phyloP scores from a whole-genome alignment of 1,284 basidiomycete genomes.

The Pseudozyma hubeiensis region DNA sequence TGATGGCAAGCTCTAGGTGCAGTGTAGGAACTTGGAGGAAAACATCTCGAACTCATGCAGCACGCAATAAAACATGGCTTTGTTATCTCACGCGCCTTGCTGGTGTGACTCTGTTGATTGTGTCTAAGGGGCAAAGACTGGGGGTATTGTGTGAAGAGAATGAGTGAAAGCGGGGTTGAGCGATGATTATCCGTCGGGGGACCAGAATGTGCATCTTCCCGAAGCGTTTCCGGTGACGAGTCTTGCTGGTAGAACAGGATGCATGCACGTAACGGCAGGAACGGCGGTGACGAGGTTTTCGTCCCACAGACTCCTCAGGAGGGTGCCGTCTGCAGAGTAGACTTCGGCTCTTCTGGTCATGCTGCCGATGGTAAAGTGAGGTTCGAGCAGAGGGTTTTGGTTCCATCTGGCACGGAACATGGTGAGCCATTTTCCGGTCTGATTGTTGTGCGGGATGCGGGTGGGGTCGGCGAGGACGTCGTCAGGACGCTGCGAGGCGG shows the following conservation, averaged over 20 bases:
- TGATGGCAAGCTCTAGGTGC: conserved; percentile 57
- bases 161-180: background rate
- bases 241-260: conserved; percentile 51
- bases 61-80: too few species aligned
- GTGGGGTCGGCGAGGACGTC: conserved; percentile 45
- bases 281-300: conserved; percentile 64
- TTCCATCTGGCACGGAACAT: conserved; percentile 64
- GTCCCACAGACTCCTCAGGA: conserved; percentile 60
- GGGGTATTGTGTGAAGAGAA: conserved; percentile 2
- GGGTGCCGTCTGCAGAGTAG: conserved; percentile 53
- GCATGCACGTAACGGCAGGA: conserved; percentile 63
- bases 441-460: conserved; percentile 64
- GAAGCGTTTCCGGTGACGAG: conserved; percentile 62
- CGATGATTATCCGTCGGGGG: conserved; percentile 18
- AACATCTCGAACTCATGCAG: too few species aligned
- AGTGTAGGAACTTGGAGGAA: background rate
- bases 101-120: too few species aligned
- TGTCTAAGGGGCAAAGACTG: too few species aligned
- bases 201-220: conserved; percentile 59
- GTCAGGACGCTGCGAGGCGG: conserved; percentile 19
- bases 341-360: conserved; percentile 65
- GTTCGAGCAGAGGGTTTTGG: conserved; percentile 51
- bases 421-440: conserved; percentile 68
- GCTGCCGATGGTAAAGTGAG: conserved; percentile 64
- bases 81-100: too few species aligned